phyloP scores from a whole-genome alignment of 768 basidiomycete species.

The Fibroporia radiculosa region DNA sequence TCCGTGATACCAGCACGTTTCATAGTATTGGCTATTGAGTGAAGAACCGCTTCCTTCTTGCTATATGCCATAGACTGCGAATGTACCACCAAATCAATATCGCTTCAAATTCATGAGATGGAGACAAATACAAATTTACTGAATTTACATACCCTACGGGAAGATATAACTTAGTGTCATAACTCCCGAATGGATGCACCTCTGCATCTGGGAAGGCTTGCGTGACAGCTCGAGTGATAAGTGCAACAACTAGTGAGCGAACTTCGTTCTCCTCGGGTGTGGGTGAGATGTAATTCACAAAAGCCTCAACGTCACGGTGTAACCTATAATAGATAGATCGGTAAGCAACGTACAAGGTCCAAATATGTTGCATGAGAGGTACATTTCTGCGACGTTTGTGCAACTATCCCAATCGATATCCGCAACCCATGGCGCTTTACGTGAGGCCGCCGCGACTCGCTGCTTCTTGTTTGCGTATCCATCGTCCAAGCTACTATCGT shows the following conservation, averaged over 20 bases:
- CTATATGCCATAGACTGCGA: conserved; percentile 67
- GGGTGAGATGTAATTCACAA: conserved; percentile 83
- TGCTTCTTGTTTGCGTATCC: conserved; percentile 47
- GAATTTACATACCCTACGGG: conserved; percentile 68
- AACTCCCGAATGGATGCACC: conserved; percentile 87
- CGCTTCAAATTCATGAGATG: conserved; percentile 36
- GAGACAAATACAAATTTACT: neutral
- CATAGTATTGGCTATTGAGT: conserved; percentile 70
- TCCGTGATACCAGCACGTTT: conserved; percentile 68
- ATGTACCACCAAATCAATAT: conserved; percentile 92
- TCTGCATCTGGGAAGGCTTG: conserved; percentile 70
- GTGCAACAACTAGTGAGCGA: conserved; percentile 60
- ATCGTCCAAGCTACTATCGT: conserved; percentile 40
- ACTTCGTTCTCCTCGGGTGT: conserved; percentile 80
- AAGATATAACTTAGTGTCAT: conserved; percentile 88
- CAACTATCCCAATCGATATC: conserved; percentile 67
- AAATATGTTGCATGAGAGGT: conserved; percentile 23
- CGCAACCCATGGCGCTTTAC: conserved; percentile 57
- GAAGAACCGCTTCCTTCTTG: conserved; percentile 62
- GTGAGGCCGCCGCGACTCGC: conserved; percentile 40
- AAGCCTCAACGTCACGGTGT: conserved; percentile 80
- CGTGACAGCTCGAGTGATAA: conserved; percentile 60
- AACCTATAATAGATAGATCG: conserved; percentile 42
- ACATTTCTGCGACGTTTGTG: conserved; percentile 81
- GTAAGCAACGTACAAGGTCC: conserved; percentile 5